These are phyloP conservation scores for Termitomyces sp. DNA, from an alignment of 768 basidiomycete species.

Conservation along the genomic window DNA sequence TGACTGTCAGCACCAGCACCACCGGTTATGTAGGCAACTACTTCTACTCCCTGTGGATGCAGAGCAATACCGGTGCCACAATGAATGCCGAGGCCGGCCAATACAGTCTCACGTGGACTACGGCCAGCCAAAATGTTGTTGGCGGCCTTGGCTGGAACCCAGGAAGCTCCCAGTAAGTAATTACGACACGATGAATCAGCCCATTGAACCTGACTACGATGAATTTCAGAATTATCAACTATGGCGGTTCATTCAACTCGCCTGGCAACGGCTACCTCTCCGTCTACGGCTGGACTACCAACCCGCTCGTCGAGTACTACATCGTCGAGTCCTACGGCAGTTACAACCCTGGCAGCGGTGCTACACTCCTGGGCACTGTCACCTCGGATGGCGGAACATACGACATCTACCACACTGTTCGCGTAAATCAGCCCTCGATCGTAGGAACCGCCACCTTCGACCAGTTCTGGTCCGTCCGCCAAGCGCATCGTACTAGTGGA, in stretches of 20 bases:
- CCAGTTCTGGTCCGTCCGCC: constrained; percentile 47
- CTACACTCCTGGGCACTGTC: constrained; percentile 35
- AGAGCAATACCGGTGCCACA: constrained; percentile 25
- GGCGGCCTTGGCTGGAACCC: constrained; percentile 40
- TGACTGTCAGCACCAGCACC: constrained; percentile 15
- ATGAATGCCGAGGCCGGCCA: constrained; percentile 23
- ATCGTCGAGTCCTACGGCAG: constrained; percentile 40
- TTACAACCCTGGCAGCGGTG: constrained; percentile 36
- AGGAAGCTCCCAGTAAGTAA: constrained; percentile 28
- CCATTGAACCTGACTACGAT: background rate
- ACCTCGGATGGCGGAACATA: constrained; percentile 42
- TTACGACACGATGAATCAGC: background rate
- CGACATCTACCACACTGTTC: constrained; percentile 37
- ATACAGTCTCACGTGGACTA: constrained; percentile 33
- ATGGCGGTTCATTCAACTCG: constrained; percentile 34
- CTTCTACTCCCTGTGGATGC: constrained; percentile 40
- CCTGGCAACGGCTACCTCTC: constrained; percentile 43
- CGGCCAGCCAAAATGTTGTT: constrained; percentile 33
- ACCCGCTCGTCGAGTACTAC: constrained; percentile 48
- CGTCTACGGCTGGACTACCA: constrained; percentile 47
- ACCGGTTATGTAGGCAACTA: constrained; percentile 33
- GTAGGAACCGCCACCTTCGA: constrained; percentile 42
- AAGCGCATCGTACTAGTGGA: constrained; percentile 32
- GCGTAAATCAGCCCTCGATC: constrained; percentile 42
- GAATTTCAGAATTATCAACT: constrained; percentile 31